Base-by-base conservation (phyloP, 176 grass and related monocot genomes). In the Triticum aestivum region DNA sequence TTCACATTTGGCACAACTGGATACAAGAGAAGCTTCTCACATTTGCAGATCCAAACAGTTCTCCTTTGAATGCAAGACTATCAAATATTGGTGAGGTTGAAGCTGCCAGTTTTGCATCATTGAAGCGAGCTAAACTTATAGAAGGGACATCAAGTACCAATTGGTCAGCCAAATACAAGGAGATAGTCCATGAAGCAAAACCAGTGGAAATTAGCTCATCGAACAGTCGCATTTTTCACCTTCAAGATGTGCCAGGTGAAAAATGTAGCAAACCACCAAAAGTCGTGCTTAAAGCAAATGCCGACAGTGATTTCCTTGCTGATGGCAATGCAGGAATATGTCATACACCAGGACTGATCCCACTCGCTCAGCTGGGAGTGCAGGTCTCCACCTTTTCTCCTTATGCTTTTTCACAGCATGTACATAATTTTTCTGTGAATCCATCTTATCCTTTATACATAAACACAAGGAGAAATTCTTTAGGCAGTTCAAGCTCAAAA, bases 271-370 rank as follows among this genome's bases (percentile, higher is more conserved):
- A 86, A 82, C 52, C 68, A 29, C 86, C 90, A 18, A 95, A 94
- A 94, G 90, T 92, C 18, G 88, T 95, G 44, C 75, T 95, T 71
- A 98, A 92, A 83, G 86, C 92, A 88, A 95, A 88, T 44, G 86
- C 39, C 37, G 87, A 83, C 39, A 73, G 33, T 76, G 77, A 75
- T 82, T 78, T 75, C 61, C 32, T 61, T 86, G 58, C 33, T 71
- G 44, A 82, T 79, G 63, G 17, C 35, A 86, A 73, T 26, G 47
- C 75, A 78, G 73, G 69, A 77, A 27, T 80, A 13, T 72, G 73
- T 29, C 75, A 83, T 75, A 70, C 78, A 52, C 73, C 52, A 81
- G 79, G 86, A 81, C 52, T 84, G 69, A 69, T 72, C n/a, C 72
- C 75, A 34, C 52, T 82, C 29, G 64, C 80, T 83, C 82, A 84